phyloP scores from a whole-genome alignment of 345 rosid species.

The Populus pruinosa region DNA sequence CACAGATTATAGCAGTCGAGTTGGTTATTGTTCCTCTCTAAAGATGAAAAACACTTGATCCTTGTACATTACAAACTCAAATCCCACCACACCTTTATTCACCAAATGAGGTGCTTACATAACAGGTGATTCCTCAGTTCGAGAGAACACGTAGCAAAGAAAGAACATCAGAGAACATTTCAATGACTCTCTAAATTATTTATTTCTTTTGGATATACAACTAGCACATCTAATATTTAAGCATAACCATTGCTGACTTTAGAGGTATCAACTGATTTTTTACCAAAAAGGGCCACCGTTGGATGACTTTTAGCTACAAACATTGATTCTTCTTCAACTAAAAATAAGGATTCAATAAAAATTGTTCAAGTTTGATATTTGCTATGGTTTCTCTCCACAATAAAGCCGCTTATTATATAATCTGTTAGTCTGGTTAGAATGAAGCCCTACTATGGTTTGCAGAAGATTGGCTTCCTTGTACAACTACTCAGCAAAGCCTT shows the following conservation, averaged over 20 bases:
- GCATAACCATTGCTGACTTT: neutral
- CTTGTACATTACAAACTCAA: neutral
- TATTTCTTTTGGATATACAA: neutral
- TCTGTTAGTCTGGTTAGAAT: neutral
- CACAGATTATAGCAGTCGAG: too few relatives aligned
- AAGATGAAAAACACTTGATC: neutral
- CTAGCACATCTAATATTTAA: neutral
- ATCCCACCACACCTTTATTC: neutral
- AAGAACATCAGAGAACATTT: neutral
- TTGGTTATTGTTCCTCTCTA: neutral
- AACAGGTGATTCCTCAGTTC: neutral
- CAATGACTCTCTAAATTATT: neutral
- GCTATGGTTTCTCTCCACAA: neutral
- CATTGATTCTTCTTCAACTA: neutral
- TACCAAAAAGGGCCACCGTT: neutral
- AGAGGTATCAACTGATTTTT: neutral
- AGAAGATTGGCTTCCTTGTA: neutral
- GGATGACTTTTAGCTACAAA: neutral
- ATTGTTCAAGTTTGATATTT: neutral
- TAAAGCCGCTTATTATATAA: neutral
- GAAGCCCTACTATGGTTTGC: neutral
- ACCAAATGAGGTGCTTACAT: neutral
- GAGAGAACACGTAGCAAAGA: neutral
- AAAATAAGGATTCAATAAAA: neutral
- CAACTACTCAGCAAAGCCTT: neutral